Evolutionary conservation across 139 green algal species (phyloP).

Genomic region (Tetraselmis chui): DNA sequence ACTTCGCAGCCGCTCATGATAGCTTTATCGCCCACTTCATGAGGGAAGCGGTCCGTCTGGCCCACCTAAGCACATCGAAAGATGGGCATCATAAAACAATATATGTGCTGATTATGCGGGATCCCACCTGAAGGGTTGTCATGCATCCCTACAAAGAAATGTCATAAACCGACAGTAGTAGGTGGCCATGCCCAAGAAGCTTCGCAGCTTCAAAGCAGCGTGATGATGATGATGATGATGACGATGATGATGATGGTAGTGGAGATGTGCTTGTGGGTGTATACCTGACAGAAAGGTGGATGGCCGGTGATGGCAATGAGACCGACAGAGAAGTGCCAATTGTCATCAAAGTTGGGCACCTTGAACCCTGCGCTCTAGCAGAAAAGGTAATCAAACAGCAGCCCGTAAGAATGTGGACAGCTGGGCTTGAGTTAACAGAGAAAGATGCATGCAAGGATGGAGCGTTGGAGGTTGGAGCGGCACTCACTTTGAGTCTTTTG

Average conservation of each 20-base stretch:
- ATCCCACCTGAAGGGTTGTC: too few species aligned
- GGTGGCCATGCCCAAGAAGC: too few species aligned
- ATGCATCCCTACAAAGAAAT: too few species aligned
- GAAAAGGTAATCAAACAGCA: background rate
- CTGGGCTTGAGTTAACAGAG: too few species aligned
- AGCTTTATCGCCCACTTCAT: background rate
- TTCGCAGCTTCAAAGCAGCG: too few species aligned
- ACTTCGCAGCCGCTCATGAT: background rate
- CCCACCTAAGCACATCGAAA: background rate
- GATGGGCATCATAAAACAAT: too few species aligned
- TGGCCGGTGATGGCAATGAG: background rate
- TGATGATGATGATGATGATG: too few species aligned
- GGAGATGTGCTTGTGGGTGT: too few species aligned
- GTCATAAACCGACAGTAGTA: too few species aligned
- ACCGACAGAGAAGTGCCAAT: background rate
- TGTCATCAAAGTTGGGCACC: background rate
- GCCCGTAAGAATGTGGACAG: too few species aligned
- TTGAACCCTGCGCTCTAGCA: background rate
- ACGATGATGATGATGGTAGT: too few species aligned
- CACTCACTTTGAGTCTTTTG: background rate
- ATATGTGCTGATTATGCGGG: too few species aligned
- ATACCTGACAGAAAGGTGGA: background rate
- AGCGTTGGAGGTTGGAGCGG: background rate
- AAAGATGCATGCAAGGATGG: background rate
- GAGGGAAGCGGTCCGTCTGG: background rate